These are phyloP conservation scores for Amaranthus cruentus DNA, from an alignment of 148 eudicot genomes.

Conservation along the genomic window DNA sequence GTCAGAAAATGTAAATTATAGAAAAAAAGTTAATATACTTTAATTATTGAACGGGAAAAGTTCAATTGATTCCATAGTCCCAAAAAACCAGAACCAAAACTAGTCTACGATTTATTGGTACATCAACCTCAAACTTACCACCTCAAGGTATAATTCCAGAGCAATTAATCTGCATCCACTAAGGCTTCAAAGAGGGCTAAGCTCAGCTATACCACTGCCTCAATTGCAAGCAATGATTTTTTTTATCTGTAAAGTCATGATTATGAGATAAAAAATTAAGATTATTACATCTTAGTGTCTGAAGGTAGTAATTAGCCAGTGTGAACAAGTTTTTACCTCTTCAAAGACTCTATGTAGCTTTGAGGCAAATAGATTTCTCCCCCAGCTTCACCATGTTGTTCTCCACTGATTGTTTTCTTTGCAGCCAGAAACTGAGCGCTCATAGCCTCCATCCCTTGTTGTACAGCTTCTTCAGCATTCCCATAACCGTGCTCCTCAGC, in stretches of 20 bases:
- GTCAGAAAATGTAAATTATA: conserved; percentile 36
- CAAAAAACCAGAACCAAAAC: conserved; percentile 19
- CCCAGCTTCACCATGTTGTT: conserved; percentile 93
- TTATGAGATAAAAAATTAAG: background rate
- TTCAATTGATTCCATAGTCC: conserved; percentile 23
- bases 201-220: conserved; percentile 19
- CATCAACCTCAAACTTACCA: conserved; percentile 36
- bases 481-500: conserved; percentile 99
- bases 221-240: conserved; percentile 18
- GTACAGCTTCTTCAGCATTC: conserved; percentile 82
- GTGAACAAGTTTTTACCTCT: conserved; percentile 23
- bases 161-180: conserved; percentile 33
- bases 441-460: conserved; percentile 92
- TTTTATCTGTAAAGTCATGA: conserved; percentile 20
- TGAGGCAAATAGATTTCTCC: conserved; percentile 97
- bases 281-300: background rate
- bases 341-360: conserved; percentile 54
- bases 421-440: conserved; percentile 91
- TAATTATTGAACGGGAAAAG: background rate
- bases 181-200: conserved; percentile 26
- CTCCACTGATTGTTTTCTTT: conserved; percentile 90
- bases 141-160: conserved; percentile 31
- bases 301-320: background rate
- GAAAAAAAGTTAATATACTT: background rate
- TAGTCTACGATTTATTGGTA: conserved; percentile 23